Conservation (phyloP, 176 grass and related monocot species). For the Raddia distichophylla region DNA sequence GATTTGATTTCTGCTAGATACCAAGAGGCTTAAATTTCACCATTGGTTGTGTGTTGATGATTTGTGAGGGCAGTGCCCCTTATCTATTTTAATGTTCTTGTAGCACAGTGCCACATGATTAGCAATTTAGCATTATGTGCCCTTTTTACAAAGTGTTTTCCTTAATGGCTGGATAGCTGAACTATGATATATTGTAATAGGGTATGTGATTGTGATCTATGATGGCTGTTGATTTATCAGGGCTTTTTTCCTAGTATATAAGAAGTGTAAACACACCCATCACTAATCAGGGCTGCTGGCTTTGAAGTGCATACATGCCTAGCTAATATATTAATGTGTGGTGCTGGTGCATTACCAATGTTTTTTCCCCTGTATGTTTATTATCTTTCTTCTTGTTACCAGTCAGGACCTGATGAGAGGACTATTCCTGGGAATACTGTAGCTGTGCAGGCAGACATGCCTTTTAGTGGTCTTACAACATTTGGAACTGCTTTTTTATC, state of each 20-base stretch:
- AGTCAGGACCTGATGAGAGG: slow-evolving; percentile 95
- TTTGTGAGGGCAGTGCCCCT: no score
- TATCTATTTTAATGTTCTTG: background rate
- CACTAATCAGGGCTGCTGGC: background rate
- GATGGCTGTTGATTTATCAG: slow-evolving; percentile 14
- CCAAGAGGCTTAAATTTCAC: background rate
- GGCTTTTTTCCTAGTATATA: slow-evolving; percentile 4
- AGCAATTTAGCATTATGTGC: slow-evolving; percentile 12
- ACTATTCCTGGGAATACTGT: slow-evolving; percentile 94
- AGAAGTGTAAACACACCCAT: slow-evolving; percentile 14
- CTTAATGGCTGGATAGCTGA: background rate
- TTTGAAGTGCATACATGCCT: background rate
- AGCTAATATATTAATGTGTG: slow-evolving; percentile 20
- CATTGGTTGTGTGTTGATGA: background rate
- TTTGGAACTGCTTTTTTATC: slow-evolving; percentile 95
- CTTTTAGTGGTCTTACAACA: slow-evolving; percentile 89
- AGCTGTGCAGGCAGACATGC: slow-evolving; percentile 99
- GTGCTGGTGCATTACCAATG: background rate
- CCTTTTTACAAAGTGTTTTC: background rate
- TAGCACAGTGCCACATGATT: slow-evolving; percentile 1
- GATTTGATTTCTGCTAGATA: background rate
- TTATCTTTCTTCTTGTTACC: slow-evolving; percentile 37
- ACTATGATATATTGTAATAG: background rate
- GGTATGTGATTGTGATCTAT: background rate
- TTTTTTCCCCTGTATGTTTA: background rate